Evolutionary conservation across 306 rosid species (phyloP).

Genomic region (Acacia crassicarpa): DNA sequence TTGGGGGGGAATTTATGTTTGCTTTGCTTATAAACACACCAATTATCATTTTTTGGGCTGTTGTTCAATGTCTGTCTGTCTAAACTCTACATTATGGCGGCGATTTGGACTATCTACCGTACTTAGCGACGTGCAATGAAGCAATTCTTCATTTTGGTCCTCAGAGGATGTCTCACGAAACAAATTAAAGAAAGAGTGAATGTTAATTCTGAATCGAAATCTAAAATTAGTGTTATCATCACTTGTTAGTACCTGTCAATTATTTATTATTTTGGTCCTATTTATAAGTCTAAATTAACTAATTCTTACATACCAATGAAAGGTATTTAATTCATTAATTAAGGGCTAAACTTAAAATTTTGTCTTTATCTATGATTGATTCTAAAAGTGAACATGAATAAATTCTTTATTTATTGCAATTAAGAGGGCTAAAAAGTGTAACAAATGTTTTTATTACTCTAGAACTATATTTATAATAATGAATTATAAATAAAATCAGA

Average conservation of each 20-base stretch:
- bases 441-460: no score
- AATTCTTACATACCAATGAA: no score
- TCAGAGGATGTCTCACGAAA: neutral
- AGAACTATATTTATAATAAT: no score
- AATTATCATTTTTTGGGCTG: neutral
- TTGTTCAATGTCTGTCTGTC: neutral
- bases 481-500: no score
- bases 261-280: no score
- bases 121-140: neutral
- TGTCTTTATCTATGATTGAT: no score
- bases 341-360: no score
- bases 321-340: no score
- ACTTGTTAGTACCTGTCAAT: neutral
- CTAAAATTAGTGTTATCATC: neutral
- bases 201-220: neutral
- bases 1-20: neutral
- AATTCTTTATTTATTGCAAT: no score
- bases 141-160: neutral
- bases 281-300: no score
- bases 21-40: constrained; percentile 8
- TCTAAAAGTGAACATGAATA: no score
- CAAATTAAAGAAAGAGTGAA: neutral
- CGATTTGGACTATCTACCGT: neutral
- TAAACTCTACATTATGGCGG: neutral
- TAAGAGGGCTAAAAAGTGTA: no score